A percentile compares a stretch with the other conserved stretches of the same genome.
Conservation (phyloP, 176 grass and related monocot genomes). For the Carex parvula region DNA sequence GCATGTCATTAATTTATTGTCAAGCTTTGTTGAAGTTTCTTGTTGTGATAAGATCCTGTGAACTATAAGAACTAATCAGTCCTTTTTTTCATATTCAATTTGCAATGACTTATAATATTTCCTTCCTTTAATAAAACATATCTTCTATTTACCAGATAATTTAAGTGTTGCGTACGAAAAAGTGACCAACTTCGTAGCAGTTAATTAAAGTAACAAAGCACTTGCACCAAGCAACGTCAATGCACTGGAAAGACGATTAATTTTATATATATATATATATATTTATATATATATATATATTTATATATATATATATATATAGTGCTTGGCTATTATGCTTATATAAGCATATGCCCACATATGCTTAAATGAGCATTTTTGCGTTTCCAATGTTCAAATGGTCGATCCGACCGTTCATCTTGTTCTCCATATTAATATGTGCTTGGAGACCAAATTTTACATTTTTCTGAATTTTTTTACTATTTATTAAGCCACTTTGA, state of each 20-base stretch:
- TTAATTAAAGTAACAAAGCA: neutral
- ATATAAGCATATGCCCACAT: too few species aligned
- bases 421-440: too few species aligned
- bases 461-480: too few species aligned
- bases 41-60: neutral
- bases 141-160: neutral
- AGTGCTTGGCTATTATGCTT: too few species aligned
- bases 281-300: too few species aligned
- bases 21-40: neutral
- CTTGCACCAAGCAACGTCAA: neutral
- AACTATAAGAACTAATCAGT: neutral
- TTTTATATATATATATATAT: too few species aligned
- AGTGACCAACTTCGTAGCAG: neutral
- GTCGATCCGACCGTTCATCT: too few species aligned
- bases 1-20: slow-evolving; percentile 17
- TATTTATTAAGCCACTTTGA: too few species aligned
- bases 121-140: neutral
- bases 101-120: neutral
- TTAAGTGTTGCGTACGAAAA: neutral
- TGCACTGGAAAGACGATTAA: neutral
- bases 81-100: neutral
- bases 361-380: too few species aligned
- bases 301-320: too few species aligned
- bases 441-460: too few species aligned
- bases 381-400: too few species aligned